phyloP scores from a whole-genome alignment of 345 rosid genomes.

The Cardamine resedifolia region DNA sequence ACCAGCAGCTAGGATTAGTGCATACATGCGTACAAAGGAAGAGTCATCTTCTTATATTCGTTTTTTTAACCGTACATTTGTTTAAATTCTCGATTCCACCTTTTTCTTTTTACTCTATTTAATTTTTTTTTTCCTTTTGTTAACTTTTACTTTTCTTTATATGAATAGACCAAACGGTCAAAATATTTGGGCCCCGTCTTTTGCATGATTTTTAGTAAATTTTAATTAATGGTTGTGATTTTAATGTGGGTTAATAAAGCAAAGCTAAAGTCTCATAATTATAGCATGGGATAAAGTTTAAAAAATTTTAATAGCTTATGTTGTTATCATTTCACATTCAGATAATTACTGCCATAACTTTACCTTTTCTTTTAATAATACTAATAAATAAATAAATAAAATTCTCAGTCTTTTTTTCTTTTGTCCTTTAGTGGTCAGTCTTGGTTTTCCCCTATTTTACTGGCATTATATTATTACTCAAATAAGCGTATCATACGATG shows the following conservation, averaged over 20 bases:
- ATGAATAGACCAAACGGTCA: slow-evolving; percentile 40
- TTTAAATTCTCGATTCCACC: slow-evolving; percentile 19
- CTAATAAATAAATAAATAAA: background rate
- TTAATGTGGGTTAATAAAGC: slow-evolving; percentile 32
- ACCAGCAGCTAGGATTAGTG: slow-evolving; percentile 36
- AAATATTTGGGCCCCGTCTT: slow-evolving; percentile 38
- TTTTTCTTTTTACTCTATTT: slow-evolving; percentile 22
- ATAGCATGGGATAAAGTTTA: slow-evolving; percentile 37
- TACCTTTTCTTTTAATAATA: slow-evolving; percentile 23
- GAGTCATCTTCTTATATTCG: slow-evolving; percentile 35
- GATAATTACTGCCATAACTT: slow-evolving; percentile 35
- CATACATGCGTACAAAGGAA: slow-evolving; percentile 44
- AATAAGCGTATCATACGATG: slow-evolving; percentile 14
- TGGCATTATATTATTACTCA: slow-evolving; percentile 16
- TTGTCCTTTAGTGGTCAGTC: slow-evolving; percentile 34
- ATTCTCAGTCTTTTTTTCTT: slow-evolving; percentile 19
- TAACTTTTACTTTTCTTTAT: slow-evolving; percentile 41
- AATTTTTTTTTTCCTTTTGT: background rate
- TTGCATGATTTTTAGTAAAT: slow-evolving; percentile 35
- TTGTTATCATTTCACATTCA: slow-evolving; percentile 36
- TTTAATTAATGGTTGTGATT: slow-evolving; percentile 11
- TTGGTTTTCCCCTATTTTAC: slow-evolving; percentile 28
- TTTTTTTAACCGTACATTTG: slow-evolving; percentile 23
- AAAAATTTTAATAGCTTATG: slow-evolving; percentile 12
- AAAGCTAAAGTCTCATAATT: slow-evolving; percentile 41